Conservation (phyloP, 768 basidiomycete genomes). For the Guyanaporus albipodus region DNA sequence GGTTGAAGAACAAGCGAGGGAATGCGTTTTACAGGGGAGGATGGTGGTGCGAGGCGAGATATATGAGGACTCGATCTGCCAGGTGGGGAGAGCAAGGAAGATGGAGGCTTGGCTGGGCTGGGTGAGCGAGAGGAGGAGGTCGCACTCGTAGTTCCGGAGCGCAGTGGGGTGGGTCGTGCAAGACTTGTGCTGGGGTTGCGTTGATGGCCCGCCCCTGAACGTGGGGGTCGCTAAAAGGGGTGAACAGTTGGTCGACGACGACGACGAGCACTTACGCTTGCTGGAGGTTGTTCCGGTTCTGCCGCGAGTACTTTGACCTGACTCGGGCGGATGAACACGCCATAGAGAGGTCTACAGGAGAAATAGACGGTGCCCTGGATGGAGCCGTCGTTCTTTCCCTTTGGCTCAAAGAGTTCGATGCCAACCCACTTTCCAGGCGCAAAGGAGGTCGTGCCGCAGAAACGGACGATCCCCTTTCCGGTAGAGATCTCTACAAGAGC, state of each 20-base stretch:
- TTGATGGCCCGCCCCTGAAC: conserved; percentile 49
- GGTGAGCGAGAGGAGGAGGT: conserved; percentile 55
- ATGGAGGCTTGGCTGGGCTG: conserved; percentile 54
- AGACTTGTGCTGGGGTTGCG: conserved; percentile 51
- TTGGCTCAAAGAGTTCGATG: conserved; percentile 75
- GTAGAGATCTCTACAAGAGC: conserved; percentile 76
- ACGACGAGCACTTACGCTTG: conserved; percentile 20
- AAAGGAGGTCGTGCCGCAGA: conserved; percentile 80
- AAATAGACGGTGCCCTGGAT: conserved; percentile 83
- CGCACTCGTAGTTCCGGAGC: conserved; percentile 34
- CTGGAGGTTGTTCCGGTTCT: conserved; percentile 24
- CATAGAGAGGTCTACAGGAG: conserved; percentile 66
- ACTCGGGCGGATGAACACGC: conserved; percentile 86
- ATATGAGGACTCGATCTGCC: conserved; percentile 23
- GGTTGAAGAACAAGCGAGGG: conserved; percentile 45
- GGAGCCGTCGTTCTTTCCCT: conserved; percentile 95
- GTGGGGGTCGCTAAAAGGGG: conserved; percentile 26
- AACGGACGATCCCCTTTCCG: conserved; percentile 83
- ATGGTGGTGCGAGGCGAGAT: conserved; percentile 32
- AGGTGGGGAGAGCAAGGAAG: conserved; percentile 28
- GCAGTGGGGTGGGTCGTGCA: conserved; percentile 38
- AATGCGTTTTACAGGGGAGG: conserved; percentile 59
- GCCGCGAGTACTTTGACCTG: conserved; percentile 66
- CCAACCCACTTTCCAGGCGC: conserved; percentile 93
- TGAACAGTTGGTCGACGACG: neutral